Conservation (phyloP, 1,284 basidiomycete genomes). For the Polyporus tsugae region DNA sequence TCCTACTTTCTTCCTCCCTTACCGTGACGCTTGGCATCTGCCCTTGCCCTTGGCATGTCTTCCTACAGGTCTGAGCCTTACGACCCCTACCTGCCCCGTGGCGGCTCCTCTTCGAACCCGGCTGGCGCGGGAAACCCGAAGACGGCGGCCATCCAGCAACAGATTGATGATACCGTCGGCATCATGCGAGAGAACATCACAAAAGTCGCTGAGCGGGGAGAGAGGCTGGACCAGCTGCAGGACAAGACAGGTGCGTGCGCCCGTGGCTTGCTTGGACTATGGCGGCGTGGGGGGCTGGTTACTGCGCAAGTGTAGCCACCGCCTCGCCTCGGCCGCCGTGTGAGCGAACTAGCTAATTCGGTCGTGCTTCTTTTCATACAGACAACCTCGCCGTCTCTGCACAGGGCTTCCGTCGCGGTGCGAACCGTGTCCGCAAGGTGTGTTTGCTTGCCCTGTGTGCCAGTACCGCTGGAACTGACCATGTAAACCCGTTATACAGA, state of each 20-base stretch:
- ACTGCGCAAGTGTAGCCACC: conserved; percentile 46
- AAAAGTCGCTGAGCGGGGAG: conserved; percentile 95
- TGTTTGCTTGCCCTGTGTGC: conserved; percentile 47
- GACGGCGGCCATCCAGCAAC: conserved; percentile 92
- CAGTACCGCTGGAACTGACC: conserved; percentile 15
- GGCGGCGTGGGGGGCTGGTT: conserved; percentile 1
- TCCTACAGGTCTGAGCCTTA: conserved; percentile 88
- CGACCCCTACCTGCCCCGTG: conserved; percentile 93
- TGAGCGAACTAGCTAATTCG: conserved; percentile 20
- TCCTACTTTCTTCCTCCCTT: conserved; percentile 10
- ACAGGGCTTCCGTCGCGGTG: conserved; percentile 97
- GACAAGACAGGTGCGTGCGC: conserved; percentile 89
- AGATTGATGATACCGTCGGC: conserved; percentile 95
- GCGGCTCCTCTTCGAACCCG: conserved; percentile 68
- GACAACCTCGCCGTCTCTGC: conserved; percentile 99
- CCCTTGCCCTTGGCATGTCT: background rate
- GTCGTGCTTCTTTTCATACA: conserved; percentile 42
- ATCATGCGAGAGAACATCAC: conserved; percentile 99
- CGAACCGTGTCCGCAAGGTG: conserved; percentile 97
- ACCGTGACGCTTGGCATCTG: background rate
- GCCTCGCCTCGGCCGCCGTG: conserved; percentile 9
- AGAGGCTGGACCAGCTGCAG: conserved; percentile 92
- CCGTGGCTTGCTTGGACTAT: background rate
- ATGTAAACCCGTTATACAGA: conserved; percentile 53
- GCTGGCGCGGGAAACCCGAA: conserved; percentile 73